Evolutionary conservation across 805 yeast genomes (phyloP).

Genomic region (Zygotorulaspora danielsina): DNA sequence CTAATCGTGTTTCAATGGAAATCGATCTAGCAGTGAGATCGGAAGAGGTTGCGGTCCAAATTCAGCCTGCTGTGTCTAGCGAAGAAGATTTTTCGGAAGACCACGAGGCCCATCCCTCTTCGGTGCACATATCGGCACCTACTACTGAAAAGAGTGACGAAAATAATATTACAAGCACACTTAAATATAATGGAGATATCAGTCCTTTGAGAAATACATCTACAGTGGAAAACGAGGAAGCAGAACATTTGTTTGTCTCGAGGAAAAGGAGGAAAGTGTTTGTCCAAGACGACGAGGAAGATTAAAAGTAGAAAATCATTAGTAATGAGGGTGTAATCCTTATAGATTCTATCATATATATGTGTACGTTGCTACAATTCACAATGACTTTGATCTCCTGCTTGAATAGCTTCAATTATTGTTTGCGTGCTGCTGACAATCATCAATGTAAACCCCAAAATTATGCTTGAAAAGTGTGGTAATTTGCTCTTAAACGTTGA

Average conservation of each 20-base stretch:
- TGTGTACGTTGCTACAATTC: conserved; percentile 29
- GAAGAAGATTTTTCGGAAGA: conserved; percentile 5
- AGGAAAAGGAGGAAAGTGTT: conserved; percentile 30
- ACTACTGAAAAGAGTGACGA: neutral
- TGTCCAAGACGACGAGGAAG: conserved; percentile 28
- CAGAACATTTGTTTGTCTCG: conserved; percentile 1
- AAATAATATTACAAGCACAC: neutral
- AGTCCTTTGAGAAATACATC: neutral
- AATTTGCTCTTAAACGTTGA: conserved; percentile 43
- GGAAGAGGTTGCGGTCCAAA: neutral
- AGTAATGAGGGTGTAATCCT: too few relatives aligned
- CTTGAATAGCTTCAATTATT: conserved; percentile 43
- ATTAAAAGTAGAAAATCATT: too few relatives aligned
- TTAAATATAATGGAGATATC: too few relatives aligned
- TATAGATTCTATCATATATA: neutral
- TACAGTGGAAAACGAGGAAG: conserved; percentile 6
- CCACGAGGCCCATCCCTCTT: neutral
- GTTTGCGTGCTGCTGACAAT: conserved; percentile 76
- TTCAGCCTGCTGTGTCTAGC: neutral
- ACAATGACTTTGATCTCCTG: conserved; percentile 48
- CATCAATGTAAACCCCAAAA: conserved; percentile 76
- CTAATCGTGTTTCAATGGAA: conserved; percentile 15
- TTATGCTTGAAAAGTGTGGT: conserved; percentile 57
- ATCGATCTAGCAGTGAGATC: conserved; percentile 3
- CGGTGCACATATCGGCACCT: neutral